Percentiles rank a stretch among this genome's conserved stretches.
Evolutionary conservation across 2,329 filamentous ascomycete genomes (phyloP).

Genomic region (Trichoderma citrinoviride): DNA sequence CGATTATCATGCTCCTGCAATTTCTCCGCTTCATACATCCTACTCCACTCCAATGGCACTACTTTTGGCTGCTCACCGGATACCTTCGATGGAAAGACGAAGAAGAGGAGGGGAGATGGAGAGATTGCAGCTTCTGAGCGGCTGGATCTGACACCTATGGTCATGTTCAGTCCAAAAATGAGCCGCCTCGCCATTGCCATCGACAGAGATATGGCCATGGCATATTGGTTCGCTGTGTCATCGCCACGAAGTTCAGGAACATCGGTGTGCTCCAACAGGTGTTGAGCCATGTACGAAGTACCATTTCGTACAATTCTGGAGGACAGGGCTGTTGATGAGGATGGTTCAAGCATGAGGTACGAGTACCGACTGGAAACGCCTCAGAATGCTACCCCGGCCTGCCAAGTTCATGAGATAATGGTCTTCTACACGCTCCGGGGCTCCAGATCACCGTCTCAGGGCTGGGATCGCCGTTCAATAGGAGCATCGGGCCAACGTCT

Average conservation of each 20-base stretch:
- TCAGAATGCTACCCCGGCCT: background rate
- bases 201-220: background rate
- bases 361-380: background rate
- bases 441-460: constrained; percentile 5
- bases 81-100: background rate
- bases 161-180: background rate
- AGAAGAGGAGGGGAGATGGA: background rate
- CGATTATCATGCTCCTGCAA: constrained; percentile 19
- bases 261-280: background rate
- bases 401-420: background rate
- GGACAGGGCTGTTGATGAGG: background rate
- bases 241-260: background rate
- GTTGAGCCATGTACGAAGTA: background rate
- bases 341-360: background rate
- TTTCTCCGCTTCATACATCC: constrained; percentile 11
- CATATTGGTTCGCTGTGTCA: background rate
- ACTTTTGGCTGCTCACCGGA: background rate
- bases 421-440: background rate
- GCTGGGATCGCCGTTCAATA: background rate
- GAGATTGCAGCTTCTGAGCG: background rate
- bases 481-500: background rate
- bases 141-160: background rate
- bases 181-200: background rate
- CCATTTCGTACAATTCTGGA: too few species aligned
- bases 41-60: background rate